Evolutionary conservation across 495 filamentous ascomycete genomes (phyloP).

Genomic region (Talaromyces ruber): DNA sequence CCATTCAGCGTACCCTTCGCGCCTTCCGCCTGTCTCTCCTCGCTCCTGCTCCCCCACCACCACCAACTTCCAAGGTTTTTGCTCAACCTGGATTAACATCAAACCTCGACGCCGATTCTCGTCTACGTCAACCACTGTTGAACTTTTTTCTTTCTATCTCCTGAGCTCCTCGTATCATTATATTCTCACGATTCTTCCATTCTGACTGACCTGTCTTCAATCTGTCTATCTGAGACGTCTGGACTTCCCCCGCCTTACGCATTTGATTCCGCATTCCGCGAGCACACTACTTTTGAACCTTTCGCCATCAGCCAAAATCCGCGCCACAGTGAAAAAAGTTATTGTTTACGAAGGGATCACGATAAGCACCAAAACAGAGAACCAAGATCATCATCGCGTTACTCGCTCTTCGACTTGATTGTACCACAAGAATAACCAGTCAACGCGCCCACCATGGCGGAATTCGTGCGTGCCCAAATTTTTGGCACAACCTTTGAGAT

Average conservation of each 20-base stretch:
- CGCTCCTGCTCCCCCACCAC: not conserved
- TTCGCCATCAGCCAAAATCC: not conserved
- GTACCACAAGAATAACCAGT: not conserved
- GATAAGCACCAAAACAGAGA: not conserved
- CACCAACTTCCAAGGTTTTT: constrained; percentile 1
- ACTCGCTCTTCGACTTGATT: not conserved
- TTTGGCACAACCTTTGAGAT: constrained; percentile 99
- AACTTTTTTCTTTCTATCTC: not conserved
- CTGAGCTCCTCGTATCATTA: not conserved
- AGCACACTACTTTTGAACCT: not conserved
- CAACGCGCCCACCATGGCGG: constrained; percentile 61
- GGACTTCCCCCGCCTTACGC: not conserved
- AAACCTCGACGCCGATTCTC: not conserved
- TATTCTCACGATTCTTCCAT: not conserved
- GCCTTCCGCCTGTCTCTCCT: not conserved
- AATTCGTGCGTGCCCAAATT: constrained; percentile 98
- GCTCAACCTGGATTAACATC: not conserved
- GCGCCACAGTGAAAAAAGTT: not conserved
- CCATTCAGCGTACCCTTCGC: not conserved
- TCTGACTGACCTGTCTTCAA: not conserved
- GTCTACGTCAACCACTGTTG: not conserved
- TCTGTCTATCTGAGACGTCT: not conserved
- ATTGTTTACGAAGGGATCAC: not conserved
- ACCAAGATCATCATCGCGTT: not conserved
- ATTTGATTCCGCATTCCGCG: not conserved